Conservation (phyloP, 306 rosid species). For the Crataegus laevigata region DNA sequence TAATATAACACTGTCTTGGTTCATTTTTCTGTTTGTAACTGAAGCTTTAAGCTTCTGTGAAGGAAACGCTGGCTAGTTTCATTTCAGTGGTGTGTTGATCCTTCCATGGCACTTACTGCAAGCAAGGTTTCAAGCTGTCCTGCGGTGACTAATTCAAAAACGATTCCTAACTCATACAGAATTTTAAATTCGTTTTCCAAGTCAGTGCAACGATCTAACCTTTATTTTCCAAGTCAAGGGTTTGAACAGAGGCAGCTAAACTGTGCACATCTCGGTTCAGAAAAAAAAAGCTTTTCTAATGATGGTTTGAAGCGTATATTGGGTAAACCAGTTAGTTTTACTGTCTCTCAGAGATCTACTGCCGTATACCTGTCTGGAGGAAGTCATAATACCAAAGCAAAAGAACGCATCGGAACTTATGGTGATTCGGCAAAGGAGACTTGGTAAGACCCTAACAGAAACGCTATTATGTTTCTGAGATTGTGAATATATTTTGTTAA, state of each 20-base stretch:
- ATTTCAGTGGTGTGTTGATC: constrained; percentile 23
- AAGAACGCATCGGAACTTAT: constrained; percentile 45
- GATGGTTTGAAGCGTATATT: constrained; percentile 22
- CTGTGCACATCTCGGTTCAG: constrained; percentile 21
- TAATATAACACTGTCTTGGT: constrained; percentile 12
- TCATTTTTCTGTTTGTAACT: constrained; percentile 13
- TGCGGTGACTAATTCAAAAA: constrained; percentile 37
- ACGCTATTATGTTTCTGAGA: background rate
- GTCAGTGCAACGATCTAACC: constrained; percentile 37
- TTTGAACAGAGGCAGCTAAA: constrained; percentile 32
- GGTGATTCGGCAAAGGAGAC: constrained; percentile 43
- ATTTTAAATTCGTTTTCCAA: constrained; percentile 27
- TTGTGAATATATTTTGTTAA: background rate
- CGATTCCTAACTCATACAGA: constrained; percentile 37
- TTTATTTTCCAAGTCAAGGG: constrained; percentile 33
- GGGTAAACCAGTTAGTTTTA: constrained; percentile 41
- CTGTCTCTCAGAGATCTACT: constrained; percentile 35
- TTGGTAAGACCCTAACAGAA: constrained; percentile 34
- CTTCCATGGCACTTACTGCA: constrained; percentile 56
- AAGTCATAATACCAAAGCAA: constrained; percentile 46
- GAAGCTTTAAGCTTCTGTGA: constrained; percentile 30
- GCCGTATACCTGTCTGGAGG: constrained; percentile 48
- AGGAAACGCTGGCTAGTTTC: constrained; percentile 26
- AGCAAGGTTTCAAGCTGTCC: constrained; percentile 60
- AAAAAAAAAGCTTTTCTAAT: constrained; percentile 29